phyloP scores from a whole-genome alignment of 2,329 filamentous ascomycete species.

The Mycogone perniciosa region DNA sequence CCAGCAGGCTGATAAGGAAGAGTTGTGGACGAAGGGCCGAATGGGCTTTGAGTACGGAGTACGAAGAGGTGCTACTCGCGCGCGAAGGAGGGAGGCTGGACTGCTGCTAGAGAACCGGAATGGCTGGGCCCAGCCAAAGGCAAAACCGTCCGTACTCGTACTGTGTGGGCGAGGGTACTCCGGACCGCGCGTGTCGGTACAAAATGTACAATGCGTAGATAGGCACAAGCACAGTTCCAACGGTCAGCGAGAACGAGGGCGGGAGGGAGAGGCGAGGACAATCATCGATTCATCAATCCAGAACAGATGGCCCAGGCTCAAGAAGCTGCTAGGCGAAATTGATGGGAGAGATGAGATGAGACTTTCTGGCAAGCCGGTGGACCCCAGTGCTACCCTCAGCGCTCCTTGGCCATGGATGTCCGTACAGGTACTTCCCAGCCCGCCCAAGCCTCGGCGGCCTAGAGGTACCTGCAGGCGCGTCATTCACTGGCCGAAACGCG shows the following conservation, averaged over 20 bases:
- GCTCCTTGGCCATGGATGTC: background rate
- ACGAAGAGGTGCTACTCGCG: too few relatives aligned
- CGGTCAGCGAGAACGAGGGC: too few relatives aligned
- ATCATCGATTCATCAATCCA: background rate
- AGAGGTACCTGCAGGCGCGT: constrained; percentile 12
- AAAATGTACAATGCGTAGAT: too few relatives aligned
- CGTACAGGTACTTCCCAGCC: constrained; percentile 8
- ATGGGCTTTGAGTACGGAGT: too few relatives aligned
- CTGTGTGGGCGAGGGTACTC: background rate
- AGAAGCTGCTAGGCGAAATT: constrained; percentile 21
- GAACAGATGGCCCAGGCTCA: constrained; percentile 16
- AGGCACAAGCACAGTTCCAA: too few relatives aligned
- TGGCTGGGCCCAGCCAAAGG: background rate
- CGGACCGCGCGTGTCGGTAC: too few relatives aligned
- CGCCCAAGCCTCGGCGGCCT: background rate
- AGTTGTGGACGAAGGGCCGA: constrained; percentile 14
- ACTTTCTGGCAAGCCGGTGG: constrained; percentile 10
- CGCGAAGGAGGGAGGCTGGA: constrained; percentile 9
- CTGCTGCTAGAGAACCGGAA: background rate
- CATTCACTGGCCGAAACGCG: constrained; percentile 7
- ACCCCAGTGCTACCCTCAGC: constrained; percentile 3
- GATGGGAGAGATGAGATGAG: constrained; percentile 17
- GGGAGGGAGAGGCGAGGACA: background rate
- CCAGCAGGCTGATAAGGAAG: constrained; percentile 18
- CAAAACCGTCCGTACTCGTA: background rate